phyloP scores from a whole-genome alignment of 2,329 filamentous ascomycete species.

The Thermothelomyces thermophilus region DNA sequence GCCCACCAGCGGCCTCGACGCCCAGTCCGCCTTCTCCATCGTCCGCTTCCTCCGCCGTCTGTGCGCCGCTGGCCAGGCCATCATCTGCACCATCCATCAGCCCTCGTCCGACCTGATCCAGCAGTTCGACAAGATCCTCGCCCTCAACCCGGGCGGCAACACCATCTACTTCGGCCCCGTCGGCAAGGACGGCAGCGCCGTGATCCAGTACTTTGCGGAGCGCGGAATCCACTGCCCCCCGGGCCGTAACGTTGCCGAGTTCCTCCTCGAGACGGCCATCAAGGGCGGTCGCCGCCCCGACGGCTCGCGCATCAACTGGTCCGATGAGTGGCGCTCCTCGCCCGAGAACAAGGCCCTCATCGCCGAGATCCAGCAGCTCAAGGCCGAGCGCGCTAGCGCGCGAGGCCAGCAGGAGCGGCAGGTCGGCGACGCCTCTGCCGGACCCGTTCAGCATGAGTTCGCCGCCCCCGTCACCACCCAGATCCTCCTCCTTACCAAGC shows the following conservation, averaged over 20 bases:
- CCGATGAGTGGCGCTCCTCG: slow-evolving; percentile 32
- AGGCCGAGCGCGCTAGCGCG: slow-evolving; percentile 31
- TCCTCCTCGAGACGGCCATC: slow-evolving; percentile 45
- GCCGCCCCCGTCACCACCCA: slow-evolving; percentile 54
- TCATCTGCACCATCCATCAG: slow-evolving; percentile 42
- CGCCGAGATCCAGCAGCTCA: slow-evolving; percentile 37
- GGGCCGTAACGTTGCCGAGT: slow-evolving; percentile 59
- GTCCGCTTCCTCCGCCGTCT: slow-evolving; percentile 62
- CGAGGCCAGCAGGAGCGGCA: neutral
- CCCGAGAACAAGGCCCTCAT: slow-evolving; percentile 29
- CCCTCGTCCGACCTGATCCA: slow-evolving; percentile 38
- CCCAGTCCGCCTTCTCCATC: slow-evolving; percentile 68
- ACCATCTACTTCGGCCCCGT: slow-evolving; percentile 25
- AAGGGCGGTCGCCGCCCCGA: slow-evolving; percentile 40
- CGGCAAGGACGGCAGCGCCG: slow-evolving; percentile 26
- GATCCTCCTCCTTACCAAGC: slow-evolving; percentile 45
- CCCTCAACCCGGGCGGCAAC: slow-evolving; percentile 43
- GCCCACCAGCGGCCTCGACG: slow-evolving; percentile 68
- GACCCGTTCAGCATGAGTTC: slow-evolving; percentile 42
- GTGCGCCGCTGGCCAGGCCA: slow-evolving; percentile 38
- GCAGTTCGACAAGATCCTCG: slow-evolving; percentile 47
- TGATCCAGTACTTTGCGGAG: slow-evolving; percentile 53
- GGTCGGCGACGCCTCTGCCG: neutral
- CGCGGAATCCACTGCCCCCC: slow-evolving; percentile 44
- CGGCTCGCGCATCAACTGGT: slow-evolving; percentile 36